Evolutionary conservation across 306 rosid species (phyloP).

Genomic region (Oxytropis ochrocephala): DNA sequence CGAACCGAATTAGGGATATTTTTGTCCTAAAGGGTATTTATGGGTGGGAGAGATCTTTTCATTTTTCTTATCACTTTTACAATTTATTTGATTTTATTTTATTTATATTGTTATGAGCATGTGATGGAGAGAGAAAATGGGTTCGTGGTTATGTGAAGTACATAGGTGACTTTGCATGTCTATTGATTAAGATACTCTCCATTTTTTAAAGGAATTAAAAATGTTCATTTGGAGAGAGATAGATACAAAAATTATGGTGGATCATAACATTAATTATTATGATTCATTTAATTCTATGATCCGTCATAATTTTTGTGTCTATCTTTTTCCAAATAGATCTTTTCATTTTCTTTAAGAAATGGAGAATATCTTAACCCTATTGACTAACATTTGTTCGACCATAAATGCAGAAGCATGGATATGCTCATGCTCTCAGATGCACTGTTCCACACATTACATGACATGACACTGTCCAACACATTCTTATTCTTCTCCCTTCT

Average conservation of each 20-base stretch:
- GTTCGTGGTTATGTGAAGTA: conserved; percentile 3
- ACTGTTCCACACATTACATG: conserved; percentile 26
- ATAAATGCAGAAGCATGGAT: background rate
- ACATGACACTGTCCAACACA: conserved; percentile 21
- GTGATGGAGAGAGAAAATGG: conserved; percentile 36
- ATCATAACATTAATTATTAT: no score
- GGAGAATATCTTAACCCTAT: no score
- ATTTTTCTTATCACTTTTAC: background rate
- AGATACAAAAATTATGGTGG: no score
- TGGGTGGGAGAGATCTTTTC: no score
- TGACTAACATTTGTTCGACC: conserved; percentile 22
- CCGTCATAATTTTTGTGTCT: no score
- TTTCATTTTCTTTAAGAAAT: no score
- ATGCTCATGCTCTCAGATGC: background rate
- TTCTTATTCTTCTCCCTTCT: background rate
- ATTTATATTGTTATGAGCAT: background rate
- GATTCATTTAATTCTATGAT: no score
- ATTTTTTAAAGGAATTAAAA: no score
- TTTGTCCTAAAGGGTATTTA: no score
- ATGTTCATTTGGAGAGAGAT: no score
- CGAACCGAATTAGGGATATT: no score
- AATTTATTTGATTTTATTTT: background rate
- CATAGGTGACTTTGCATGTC: conserved; percentile 17
- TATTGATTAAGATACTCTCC: conserved; percentile 22
- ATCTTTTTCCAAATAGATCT: no score